phyloP scores from a whole-genome alignment of 2,329 filamentous ascomycete genomes.

The Phialophora expanda region DNA sequence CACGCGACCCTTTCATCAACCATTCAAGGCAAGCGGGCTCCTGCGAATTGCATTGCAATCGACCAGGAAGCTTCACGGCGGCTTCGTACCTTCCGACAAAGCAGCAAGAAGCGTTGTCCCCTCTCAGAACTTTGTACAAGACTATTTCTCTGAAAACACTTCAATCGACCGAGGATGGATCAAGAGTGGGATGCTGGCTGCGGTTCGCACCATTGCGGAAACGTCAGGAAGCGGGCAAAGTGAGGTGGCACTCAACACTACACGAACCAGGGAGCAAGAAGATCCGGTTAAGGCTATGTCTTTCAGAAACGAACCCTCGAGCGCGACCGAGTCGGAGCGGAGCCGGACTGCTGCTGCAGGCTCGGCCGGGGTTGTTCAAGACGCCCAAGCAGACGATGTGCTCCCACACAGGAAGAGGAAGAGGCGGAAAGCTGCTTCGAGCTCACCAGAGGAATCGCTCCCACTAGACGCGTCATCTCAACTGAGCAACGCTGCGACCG shows the following conservation, averaged over 20 bases:
- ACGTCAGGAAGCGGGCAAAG: slow-evolving; percentile 5
- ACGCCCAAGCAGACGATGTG: slow-evolving; percentile 19
- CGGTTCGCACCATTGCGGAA: slow-evolving; percentile 33
- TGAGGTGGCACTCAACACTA: neutral
- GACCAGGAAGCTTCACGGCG: slow-evolving; percentile 36
- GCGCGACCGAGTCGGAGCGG: neutral
- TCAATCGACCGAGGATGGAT: slow-evolving; percentile 40
- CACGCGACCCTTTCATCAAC: slow-evolving; percentile 20
- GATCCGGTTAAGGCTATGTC: slow-evolving; percentile 18
- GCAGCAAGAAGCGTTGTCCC: slow-evolving; percentile 18
- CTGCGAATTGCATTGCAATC: slow-evolving; percentile 33
- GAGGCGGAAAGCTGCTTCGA: slow-evolving; percentile 29
- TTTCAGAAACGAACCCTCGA: slow-evolving; percentile 5
- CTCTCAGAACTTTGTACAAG: slow-evolving; percentile 36
- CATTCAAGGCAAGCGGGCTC: slow-evolving; percentile 20
- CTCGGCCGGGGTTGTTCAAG: neutral
- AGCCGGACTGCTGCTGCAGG: slow-evolving; percentile 4
- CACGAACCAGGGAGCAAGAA: slow-evolving; percentile 14
- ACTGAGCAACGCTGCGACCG: slow-evolving; percentile 62
- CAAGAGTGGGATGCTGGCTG: slow-evolving; percentile 37
- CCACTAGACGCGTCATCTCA: slow-evolving; percentile 67
- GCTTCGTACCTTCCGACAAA: slow-evolving; percentile 16
- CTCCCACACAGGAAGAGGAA: slow-evolving; percentile 38
- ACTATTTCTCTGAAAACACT: slow-evolving; percentile 41
- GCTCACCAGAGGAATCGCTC: slow-evolving; percentile 44